Percentiles rank a stretch among this genome's conserved stretches.
Evolutionary conservation across 371 early-diverging fungal genomes (phyloP).

Genomic region (Rhizomucor pusillus): DNA sequence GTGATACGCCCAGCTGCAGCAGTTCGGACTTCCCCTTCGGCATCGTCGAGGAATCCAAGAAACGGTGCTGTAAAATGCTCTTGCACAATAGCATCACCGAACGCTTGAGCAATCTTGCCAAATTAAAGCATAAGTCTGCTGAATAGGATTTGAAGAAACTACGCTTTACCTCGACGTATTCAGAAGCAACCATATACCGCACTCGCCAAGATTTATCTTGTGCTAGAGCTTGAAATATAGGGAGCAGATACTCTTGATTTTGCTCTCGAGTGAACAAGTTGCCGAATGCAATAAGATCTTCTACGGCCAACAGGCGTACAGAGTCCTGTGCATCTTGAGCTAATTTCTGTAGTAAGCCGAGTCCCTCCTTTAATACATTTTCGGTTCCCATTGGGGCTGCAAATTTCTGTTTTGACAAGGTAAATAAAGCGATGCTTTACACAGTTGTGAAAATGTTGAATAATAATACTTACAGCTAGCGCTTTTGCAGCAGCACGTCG

Average conservation of each 20-base stretch:
- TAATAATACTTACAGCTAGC: conserved; percentile 64
- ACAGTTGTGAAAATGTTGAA: background rate
- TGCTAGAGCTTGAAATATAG: conserved; percentile 73
- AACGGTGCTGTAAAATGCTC: conserved; percentile 77
- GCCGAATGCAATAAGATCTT: conserved; percentile 89
- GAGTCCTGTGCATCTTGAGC: conserved; percentile 94
- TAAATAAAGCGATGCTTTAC: background rate
- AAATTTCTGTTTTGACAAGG: conserved; percentile 47
- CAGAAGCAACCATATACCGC: conserved; percentile 96
- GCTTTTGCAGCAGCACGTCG: conserved; percentile 93
- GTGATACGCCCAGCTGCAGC: conserved; percentile 89
- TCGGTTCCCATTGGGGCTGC: conserved; percentile 68
- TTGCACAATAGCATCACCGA: conserved; percentile 71
- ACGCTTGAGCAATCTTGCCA: conserved; percentile 73
- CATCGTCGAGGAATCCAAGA: conserved; percentile 85
- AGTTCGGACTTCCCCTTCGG: conserved; percentile 96
- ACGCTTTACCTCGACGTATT: conserved; percentile 80
- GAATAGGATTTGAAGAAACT: background rate
- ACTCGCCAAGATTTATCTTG: conserved; percentile 97
- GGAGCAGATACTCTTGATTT: conserved; percentile 69
- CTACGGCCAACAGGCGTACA: conserved; percentile 93
- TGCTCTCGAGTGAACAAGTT: conserved; percentile 76
- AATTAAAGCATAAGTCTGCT: conserved; percentile 1
- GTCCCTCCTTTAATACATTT: conserved; percentile 70
- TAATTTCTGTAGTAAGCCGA: conserved; percentile 77